phyloP scores from a whole-genome alignment of 1,284 basidiomycete species.

The Phenoliferia sp. region DNA sequence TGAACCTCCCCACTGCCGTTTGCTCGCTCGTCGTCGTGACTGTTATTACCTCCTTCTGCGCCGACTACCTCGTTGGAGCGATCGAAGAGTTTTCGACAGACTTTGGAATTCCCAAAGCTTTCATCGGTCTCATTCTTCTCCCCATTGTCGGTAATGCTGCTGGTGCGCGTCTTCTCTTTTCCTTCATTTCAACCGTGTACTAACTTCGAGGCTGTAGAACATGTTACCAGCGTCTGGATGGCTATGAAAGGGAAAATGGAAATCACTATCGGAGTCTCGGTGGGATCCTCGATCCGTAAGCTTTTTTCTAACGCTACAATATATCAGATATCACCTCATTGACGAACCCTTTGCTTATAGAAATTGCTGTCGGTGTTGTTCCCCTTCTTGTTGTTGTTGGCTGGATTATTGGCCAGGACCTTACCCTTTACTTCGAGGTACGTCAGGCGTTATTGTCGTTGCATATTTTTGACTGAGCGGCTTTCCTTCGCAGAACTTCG shows the following conservation, averaged over 20 bases:
- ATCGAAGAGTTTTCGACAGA: slow-evolving; percentile 81
- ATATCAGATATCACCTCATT: not conserved
- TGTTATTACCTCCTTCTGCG: slow-evolving; percentile 76
- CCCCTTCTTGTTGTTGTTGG: slow-evolving; percentile 74
- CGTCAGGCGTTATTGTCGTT: slow-evolving; percentile 9
- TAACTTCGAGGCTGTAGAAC: too few relatives aligned
- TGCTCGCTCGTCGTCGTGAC: slow-evolving; percentile 55
- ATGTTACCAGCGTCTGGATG: slow-evolving; percentile 79
- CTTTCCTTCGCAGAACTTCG: slow-evolving; percentile 38
- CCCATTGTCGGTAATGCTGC: slow-evolving; percentile 52
- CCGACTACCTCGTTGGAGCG: slow-evolving; percentile 72
- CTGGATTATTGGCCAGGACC: slow-evolving; percentile 61
- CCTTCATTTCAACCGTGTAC: slow-evolving; percentile 53
- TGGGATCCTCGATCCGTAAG: slow-evolving; percentile 41
- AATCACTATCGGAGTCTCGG: slow-evolving; percentile 41
- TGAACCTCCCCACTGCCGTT: slow-evolving; percentile 64
- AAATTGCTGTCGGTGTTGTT: slow-evolving; percentile 83
- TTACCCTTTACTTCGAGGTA: slow-evolving; percentile 77
- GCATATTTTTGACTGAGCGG: not conserved
- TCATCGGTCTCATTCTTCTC: slow-evolving; percentile 62
- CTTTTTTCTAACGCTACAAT: slow-evolving; percentile 7
- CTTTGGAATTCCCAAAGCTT: slow-evolving; percentile 73
- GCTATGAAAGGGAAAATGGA: slow-evolving; percentile 76
- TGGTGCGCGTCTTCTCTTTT: not conserved
- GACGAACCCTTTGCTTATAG: slow-evolving; percentile 42